phyloP scores from a whole-genome alignment of 371 early-diverging fungal species.

The Batkoa obscura region DNA sequence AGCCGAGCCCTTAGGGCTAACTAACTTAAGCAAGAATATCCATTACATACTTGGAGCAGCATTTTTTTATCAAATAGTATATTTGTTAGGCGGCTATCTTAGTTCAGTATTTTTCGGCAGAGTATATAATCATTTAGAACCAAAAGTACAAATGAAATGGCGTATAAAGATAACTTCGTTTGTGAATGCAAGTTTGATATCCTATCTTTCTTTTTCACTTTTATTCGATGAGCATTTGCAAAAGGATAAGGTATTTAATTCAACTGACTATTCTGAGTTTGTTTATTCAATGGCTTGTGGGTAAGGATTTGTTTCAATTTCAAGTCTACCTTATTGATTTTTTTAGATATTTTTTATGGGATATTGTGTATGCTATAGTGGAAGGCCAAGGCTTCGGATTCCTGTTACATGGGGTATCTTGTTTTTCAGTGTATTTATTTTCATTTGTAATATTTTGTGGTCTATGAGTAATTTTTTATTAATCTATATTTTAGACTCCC shows the following conservation, averaged over 20 bases:
- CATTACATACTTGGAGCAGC: background rate
- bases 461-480: background rate
- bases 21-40: background rate
- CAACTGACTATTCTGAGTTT: constrained; percentile 40
- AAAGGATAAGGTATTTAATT: constrained; percentile 56
- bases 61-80: background rate
- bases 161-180: constrained; percentile 45
- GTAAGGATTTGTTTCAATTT: constrained; percentile 17
- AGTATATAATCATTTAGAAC: constrained; percentile 19
- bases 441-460: constrained; percentile 34
- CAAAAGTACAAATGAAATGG: constrained; percentile 18
- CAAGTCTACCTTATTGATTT: constrained; percentile 1
- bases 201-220: constrained; percentile 36
- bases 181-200: constrained; percentile 32
- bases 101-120: constrained; percentile 10
- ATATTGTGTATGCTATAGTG: constrained; percentile 40
- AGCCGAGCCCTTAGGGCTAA: background rate
- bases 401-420: constrained; percentile 60
- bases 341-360: constrained; percentile 79
- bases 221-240: constrained; percentile 36
- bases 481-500: constrained; percentile 29
- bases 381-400: constrained; percentile 50
- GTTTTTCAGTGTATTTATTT: constrained; percentile 50
- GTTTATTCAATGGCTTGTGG: constrained; percentile 70
- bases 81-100: background rate